Evolutionary conservation across 495 filamentous ascomycete species (phyloP), one percentile per base, ranked within the genome.

Genomic region (Penicillium bialowiezense): DNA sequence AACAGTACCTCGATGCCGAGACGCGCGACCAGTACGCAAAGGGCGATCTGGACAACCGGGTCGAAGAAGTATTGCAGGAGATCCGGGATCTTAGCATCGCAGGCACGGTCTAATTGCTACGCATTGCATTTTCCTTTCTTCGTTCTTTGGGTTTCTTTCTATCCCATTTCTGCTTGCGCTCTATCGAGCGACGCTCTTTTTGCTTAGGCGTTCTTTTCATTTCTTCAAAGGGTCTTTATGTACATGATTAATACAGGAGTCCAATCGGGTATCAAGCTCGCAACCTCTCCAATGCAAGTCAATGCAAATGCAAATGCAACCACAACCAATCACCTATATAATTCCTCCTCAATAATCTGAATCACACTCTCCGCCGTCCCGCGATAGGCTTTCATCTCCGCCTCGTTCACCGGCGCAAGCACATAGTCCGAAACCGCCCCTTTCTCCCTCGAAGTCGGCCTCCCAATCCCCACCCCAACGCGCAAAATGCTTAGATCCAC

Each of bases 1-100:
- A 98, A 73, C 95, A 98, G 70, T 98, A 96, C 69, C 78, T 98
- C 36, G 93, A 97, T 68, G 85, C 91, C n/a, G 89, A 93, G 64
- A 97, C 91, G 36, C 78, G 93, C 44, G 93, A 98, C 48, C 90
- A 96, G 71, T 98, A 98, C 70, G 93, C 93, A 13, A 84, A 89
- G 54, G 93, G 93, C 31, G 87, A 96, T 58, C 70, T 98, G 57
- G 93, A 98, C 68, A 88, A 81, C 52, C 73, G 89, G 54, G 93
- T 98, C 31, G 93, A 98, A 74, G 87, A 97, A 72, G 93, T 97
- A 48, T 59, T 98, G 68, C 91, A 97, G 65, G 90, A 97, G 76
- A 97, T 98, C 70, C 77, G 93, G 59, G 92, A 96, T 69, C 68
- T 98, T 71, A 97, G 91, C 70, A 97, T 98, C 78, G 86, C 86